A percentile compares a stretch with the other conserved stretches of the same genome.
Conservation (phyloP, 2,329 filamentous ascomycete species). For the Cercospora sp. region DNA sequence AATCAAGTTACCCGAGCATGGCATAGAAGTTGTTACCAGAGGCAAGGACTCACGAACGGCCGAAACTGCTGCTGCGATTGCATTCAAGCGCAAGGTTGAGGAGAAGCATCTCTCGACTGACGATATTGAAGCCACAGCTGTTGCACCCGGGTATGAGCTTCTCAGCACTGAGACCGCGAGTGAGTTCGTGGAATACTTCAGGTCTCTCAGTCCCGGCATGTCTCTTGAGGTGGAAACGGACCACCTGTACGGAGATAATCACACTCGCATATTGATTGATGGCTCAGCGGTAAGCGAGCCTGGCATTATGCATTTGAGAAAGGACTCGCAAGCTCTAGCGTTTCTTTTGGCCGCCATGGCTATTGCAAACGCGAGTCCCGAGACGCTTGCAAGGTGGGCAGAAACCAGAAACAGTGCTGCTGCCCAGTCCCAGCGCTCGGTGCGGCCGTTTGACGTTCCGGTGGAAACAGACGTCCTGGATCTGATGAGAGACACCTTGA, state of each 20-base stretch:
- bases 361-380: constrained; percentile 38
- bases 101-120: constrained; percentile 30
- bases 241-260: constrained; percentile 7
- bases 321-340: constrained; percentile 39
- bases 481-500: constrained; percentile 42
- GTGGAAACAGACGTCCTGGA: constrained; percentile 37
- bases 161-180: constrained; percentile 43
- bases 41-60: constrained; percentile 34
- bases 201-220: constrained; percentile 18
- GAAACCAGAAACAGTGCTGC: constrained; percentile 35
- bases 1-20: constrained; percentile 42
- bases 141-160: constrained; percentile 21
- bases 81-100: constrained; percentile 44
- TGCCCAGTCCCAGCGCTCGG: constrained; percentile 37
- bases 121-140: not conserved
- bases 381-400: constrained; percentile 39
- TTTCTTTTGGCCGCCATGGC: constrained; percentile 42
- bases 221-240: constrained; percentile 30
- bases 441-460: constrained; percentile 34
- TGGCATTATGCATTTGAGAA: constrained; percentile 39
- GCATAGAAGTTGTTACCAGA: constrained; percentile 37
- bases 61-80: constrained; percentile 41
- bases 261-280: constrained; percentile 36
- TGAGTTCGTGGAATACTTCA: constrained; percentile 43
- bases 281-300: constrained; percentile 32